A percentile compares a stretch with the other conserved stretches of the same genome.
Conservation (phyloP, 73 alveolate species). For the Halteria grandinella region DNA sequence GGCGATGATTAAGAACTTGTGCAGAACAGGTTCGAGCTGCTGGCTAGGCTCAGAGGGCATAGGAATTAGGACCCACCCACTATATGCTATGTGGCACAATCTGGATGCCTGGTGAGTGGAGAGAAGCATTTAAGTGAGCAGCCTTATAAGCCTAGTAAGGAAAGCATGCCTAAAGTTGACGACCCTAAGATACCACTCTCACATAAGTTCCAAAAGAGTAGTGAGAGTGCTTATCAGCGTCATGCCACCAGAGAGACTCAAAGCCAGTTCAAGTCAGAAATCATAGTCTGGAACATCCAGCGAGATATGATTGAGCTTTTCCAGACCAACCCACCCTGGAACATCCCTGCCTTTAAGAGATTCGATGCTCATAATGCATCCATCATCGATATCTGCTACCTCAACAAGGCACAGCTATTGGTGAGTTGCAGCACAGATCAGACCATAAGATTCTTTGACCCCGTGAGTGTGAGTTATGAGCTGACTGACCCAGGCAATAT, state of each 20-base stretch:
- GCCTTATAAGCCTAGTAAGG: conserved; percentile 24
- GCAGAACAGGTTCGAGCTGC: conserved; percentile 25
- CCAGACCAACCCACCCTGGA: conserved; percentile 70
- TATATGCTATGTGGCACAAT: conserved; percentile 17
- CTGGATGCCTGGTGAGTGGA: conserved; percentile 60
- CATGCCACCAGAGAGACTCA: conserved; percentile 35
- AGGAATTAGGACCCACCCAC: conserved; percentile 57
- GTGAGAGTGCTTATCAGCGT: conserved; percentile 9
- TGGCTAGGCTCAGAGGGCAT: conserved; percentile 58
- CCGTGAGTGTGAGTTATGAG: conserved; percentile 28
- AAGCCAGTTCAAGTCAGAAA: conserved; percentile 35
- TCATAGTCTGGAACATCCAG: conserved; percentile 65
- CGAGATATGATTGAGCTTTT: conserved; percentile 68
- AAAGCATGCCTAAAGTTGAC: neutral
- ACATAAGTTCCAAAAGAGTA: conserved; percentile 51
- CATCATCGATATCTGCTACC: conserved; percentile 51
- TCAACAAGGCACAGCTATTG: conserved; percentile 31
- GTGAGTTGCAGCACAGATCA: conserved; percentile 52
- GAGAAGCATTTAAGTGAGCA: conserved; percentile 54
- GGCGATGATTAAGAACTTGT: neutral
- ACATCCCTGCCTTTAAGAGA: conserved; percentile 34
- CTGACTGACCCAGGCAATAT: conserved; percentile 63
- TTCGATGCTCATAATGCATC: conserved; percentile 63
- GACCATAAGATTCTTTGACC: conserved; percentile 63
- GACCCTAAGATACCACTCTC: conserved; percentile 42